Base-by-base conservation (phyloP, 345 rosid species). In the Durio zibethinus region DNA sequence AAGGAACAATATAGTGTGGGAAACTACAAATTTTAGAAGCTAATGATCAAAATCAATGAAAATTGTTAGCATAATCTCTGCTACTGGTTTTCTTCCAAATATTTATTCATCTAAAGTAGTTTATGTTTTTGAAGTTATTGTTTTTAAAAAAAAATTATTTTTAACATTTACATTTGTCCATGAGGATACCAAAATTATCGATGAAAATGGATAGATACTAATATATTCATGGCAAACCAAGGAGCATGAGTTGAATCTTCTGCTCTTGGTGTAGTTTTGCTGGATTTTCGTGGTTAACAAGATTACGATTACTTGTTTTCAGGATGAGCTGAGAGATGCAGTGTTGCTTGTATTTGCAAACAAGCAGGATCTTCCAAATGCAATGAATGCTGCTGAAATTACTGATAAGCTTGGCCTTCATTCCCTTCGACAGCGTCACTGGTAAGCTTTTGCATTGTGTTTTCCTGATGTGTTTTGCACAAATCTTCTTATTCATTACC, bases 301-400 rank as follows among this genome's bases (percentile, higher is more conserved):
- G 16, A 45, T 73, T 66, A 52, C 72, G 64, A 52, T 31, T 71
- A 45, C 7, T 56, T 47, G 23, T 12, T 75, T 82, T 71, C 83
- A 93, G 98, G 98, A 93, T 86, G 98, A 91, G 87, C 85, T 93
- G 56, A 89, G 97, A 75, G 97, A 93, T 77, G 97, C 98, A 8
- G 98, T 93, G 12, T 80, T 93, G 85, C 93, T 93, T 77, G 98
- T 93, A 72, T 90, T 93, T 80, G 97, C 98, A 14, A 93, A 93
- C 93, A 93, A 93, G 59, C 94, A 91, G 76, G 98, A 93, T 88
- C 97, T 93, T 85, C 98, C 98, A 27, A 93, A 93, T 70, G 97
- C 97, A 76, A 93, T 93, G 97, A 93, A 93, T 80, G 96, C 93
- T 82, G 98, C 93, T n/a, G 93, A 89, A 80, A 89, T 89, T 75